Base-by-base conservation (phyloP, 2,329 filamentous ascomycete species). In the Pseudonectria buxi region DNA sequence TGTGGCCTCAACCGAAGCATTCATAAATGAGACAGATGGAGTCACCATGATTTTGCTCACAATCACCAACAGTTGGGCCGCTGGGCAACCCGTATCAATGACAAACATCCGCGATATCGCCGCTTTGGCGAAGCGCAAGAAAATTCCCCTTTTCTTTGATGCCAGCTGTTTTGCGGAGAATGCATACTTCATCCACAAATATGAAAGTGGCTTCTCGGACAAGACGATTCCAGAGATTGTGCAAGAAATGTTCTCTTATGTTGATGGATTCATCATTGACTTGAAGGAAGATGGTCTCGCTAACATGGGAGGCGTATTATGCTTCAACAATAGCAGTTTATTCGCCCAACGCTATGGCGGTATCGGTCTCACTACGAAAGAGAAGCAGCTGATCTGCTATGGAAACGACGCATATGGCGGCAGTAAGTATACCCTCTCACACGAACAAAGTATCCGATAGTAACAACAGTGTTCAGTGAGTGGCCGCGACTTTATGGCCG, bases 131-230 rank as follows among this genome's bases (percentile, higher is more conserved):
- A 43, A 25, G 5, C n/a, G 31, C 1, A 28, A 45, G 7, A 12
- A 24, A 3, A 40, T 54, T 15, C 51, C 49, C 6, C 25, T 51
- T 0, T 48, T 54, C 24, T 51, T 49, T 34, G 49, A 54, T 18
- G 42, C 49, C 4, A 49, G 47, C 14, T 45, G 48, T 3, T 53
- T 54, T 31, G 49, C 50, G 1, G 51, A 53, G 22, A 54, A 53
- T 32, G 44, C 46, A 4, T 39, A 33, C 26, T 53, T 51, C 29
- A 50, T 54, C 24, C 42, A 43, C 7, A 26, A 41, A 6, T 50
- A 36, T 6, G 51, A 53, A 33, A n/a, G 22, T 3, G 51, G 44
- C 4, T 50, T 47, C 26, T 22, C 29, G 3, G 12, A 38, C 7
- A 39, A 33, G 14, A 24, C 34, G 7, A 46, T 50, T 22, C 22